These are phyloP conservation scores for Globisporangium heterothallicum DNA, from an alignment of 352 stramenopile species.

Conservation along the genomic window DNA sequence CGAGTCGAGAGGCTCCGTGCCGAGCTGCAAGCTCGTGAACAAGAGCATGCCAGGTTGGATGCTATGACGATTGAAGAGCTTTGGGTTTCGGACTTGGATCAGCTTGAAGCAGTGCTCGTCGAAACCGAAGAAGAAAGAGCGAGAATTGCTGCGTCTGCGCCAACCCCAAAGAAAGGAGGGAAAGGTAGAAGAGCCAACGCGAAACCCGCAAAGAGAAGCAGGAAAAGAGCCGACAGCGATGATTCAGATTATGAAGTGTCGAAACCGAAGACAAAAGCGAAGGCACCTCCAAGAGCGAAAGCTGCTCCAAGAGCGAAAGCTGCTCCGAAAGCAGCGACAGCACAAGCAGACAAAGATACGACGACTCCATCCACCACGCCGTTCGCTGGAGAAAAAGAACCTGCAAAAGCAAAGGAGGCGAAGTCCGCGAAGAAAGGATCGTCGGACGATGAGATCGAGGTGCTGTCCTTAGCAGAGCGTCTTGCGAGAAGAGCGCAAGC, in stretches of 20 bases:
- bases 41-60: constrained; percentile 80
- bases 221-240: constrained; percentile 28
- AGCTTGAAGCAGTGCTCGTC: constrained; percentile 63
- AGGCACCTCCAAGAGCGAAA: constrained; percentile 25
- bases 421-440: constrained; percentile 26
- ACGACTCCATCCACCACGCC: constrained; percentile 28
- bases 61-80: constrained; percentile 85
- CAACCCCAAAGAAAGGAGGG: constrained; percentile 50
- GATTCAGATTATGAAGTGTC: constrained; percentile 63
- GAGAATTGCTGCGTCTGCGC: constrained; percentile 44
- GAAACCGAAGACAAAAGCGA: constrained; percentile 36
- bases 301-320: constrained; percentile 14
- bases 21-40: constrained; percentile 83
- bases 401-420: constrained; percentile 11
- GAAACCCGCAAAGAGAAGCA: constrained; percentile 52
- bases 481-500: constrained; percentile 48
- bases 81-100: constrained; percentile 93
- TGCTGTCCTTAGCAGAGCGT: constrained; percentile 68
- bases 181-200: constrained; percentile 31
- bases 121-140: constrained; percentile 63
- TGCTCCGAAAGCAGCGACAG: constrained; percentile 18
- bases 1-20: constrained; percentile 87
- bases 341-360: constrained; percentile 24
- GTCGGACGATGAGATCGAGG: constrained; percentile 58
- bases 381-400: constrained; percentile 46